phyloP scores from a whole-genome alignment of 2,329 filamentous ascomycete genomes.

The Fusarium torreyae region DNA sequence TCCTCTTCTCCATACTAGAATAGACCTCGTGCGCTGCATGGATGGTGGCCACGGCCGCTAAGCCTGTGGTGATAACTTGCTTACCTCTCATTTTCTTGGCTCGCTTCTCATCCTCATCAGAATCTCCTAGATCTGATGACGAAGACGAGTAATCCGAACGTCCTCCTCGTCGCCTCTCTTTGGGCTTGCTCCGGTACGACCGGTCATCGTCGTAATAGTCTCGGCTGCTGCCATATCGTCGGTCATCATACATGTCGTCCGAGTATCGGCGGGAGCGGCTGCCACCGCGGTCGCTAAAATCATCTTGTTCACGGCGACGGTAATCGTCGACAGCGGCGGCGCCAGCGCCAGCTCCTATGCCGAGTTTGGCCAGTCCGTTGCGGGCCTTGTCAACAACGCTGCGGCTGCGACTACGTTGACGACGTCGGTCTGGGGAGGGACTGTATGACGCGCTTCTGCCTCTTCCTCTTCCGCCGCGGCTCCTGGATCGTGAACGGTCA shows the following conservation, averaged over 20 bases:
- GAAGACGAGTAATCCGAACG: slow-evolving; percentile 65
- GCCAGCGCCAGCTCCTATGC: slow-evolving; percentile 65
- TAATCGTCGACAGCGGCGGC: slow-evolving; percentile 55
- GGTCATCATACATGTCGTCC: slow-evolving; percentile 63
- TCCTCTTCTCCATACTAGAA: slow-evolving; percentile 71
- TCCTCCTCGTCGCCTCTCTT: slow-evolving; percentile 57
- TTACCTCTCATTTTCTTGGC: slow-evolving; percentile 74
- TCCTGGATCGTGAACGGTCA: slow-evolving; percentile 67
- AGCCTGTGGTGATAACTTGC: slow-evolving; percentile 70
- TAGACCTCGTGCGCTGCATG: slow-evolving; percentile 73
- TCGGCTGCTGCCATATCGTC: slow-evolving; percentile 58
- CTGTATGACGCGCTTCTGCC: slow-evolving; percentile 64
- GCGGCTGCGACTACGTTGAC: slow-evolving; percentile 69
- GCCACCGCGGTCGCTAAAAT: slow-evolving; percentile 61
- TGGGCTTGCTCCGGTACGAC: slow-evolving; percentile 59
- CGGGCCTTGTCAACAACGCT: slow-evolving; percentile 76
- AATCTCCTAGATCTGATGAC: slow-evolving; percentile 70
- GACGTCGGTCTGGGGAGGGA: slow-evolving; percentile 63
- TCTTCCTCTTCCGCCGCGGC: slow-evolving; percentile 68
- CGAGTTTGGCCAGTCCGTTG: slow-evolving; percentile 73
- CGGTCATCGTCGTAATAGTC: slow-evolving; percentile 65
- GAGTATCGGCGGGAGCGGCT: slow-evolving; percentile 60
- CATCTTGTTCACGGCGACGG: slow-evolving; percentile 60
- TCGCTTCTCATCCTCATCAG: slow-evolving; percentile 69
- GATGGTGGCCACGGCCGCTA: slow-evolving; percentile 72